Evolutionary conservation across 2,329 filamentous ascomycete genomes (phyloP).

Genomic region (Apiospora arundinis): DNA sequence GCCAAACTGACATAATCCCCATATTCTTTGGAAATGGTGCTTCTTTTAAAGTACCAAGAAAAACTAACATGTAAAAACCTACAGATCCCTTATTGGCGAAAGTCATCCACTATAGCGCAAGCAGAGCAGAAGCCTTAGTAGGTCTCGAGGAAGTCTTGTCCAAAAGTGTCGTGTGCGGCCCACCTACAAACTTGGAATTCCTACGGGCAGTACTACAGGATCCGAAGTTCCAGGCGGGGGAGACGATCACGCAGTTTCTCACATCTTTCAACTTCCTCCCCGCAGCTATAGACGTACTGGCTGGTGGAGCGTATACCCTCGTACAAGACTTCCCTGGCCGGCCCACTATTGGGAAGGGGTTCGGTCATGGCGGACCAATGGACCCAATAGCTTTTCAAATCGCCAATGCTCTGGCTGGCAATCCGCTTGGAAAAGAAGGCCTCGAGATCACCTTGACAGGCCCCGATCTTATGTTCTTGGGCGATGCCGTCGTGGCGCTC

Average conservation of each 20-base stretch:
- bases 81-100: background rate
- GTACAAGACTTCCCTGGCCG: constrained; percentile 65
- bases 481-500: constrained; percentile 59
- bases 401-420: constrained; percentile 66
- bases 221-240: constrained; percentile 51
- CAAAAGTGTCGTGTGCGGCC: background rate
- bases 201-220: constrained; percentile 28
- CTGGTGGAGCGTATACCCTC: constrained; percentile 61
- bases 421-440: constrained; percentile 55
- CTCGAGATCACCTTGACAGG: constrained; percentile 67
- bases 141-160: background rate
- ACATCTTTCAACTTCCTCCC: constrained; percentile 55
- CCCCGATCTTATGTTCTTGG: constrained; percentile 62
- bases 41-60: no score
- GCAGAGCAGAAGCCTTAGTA: background rate
- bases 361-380: constrained; percentile 67
- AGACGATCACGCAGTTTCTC: constrained; percentile 64
- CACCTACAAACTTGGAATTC: background rate
- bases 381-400: constrained; percentile 63
- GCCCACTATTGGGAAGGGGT: constrained; percentile 61
- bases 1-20: constrained; percentile 27
- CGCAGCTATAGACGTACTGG: constrained; percentile 60
- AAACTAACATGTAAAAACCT: background rate
- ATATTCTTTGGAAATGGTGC: constrained; percentile 31
- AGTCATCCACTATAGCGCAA: background rate